Evolutionary conservation across 352 stramenopile genomes (phyloP), one percentile per base, ranked within the genome.

Genomic region (Elongisporangium prolatum): DNA sequence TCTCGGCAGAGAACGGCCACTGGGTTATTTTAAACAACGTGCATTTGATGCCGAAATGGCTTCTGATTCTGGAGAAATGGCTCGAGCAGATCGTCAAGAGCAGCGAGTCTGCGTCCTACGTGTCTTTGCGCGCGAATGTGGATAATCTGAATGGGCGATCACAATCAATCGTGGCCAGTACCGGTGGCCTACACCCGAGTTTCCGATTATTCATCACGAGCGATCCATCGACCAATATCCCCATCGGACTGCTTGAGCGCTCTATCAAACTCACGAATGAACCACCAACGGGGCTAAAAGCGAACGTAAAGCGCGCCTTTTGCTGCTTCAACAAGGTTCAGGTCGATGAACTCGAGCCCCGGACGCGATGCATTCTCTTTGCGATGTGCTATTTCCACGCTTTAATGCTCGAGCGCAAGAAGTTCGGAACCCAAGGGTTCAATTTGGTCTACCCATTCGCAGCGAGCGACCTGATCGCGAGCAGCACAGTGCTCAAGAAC

Each of bases 1-100:
- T 92, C 25, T 86, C 80, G 28, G 89, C 88, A 18, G 86, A 95
- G 21, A 97, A 97, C 56, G 95, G 95, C 10, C 88, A 97, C 69
- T 98, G 95, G 95, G 81, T 98, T 2, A 93, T 98, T 59, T 78
- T 98, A 37, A 95, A 98, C 71, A 98, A 98, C 63, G 89, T 97
- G 16, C 94, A 98, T 48, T 60, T 98, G 11, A 98, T 98, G 92
- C 89, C 94, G 0, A 86, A 77, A 53, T 98, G 95, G 95, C 84
- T 98, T 25, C 68, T 96, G 1, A 87, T 90, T 54, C 78, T 98
- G 14, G 93, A 98, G 63, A 89, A 95, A 50, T 89, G 96, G 79
- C 78, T 98, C 21, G 91, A 98, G 50, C 68, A 89, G 54, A 50
- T 95, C 54, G 67, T 75, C 0, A 85, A 89, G 44, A 78, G 65